Base-by-base conservation (phyloP, 2,329 filamentous ascomycete species). In the Trichoderma sp. region DNA sequence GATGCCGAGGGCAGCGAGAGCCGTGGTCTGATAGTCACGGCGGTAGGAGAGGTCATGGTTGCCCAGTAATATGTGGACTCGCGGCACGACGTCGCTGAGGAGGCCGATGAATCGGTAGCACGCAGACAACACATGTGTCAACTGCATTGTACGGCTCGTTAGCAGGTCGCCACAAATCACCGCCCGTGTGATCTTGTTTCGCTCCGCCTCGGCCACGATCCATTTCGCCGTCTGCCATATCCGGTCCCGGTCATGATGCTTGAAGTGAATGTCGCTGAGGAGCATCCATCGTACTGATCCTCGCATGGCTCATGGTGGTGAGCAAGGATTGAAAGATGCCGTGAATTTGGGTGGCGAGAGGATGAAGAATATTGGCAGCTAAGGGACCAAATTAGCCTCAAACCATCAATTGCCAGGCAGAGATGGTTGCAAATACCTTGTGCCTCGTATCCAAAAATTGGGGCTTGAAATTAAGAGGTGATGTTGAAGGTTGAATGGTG, bases 1-100 rank as follows among this genome's bases (percentile, higher is more conserved):
- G 12, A 76, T 73, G 9, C 75, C 74, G 13, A 77, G 59, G 7
- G 68, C 74, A 0, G 75, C 55, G 1, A 77, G 74, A 0, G 76
- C 76, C 0, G 74, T 77, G 1, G 73, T 77, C 57, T 75, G 59
- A 58, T 77, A 76, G 47, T 77, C 75, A 15, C 74, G 75, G 65
- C 74, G 73, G 28, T 77, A 76, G 32, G 75, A 71, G 23, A 77
- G 75, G 3, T 77, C 73, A 68, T 77, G 76, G 39, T 77, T 77
- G 12, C 76, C 76, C 9, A 77, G 75, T 6, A 77, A 0, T 57
- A 77, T 71, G 36, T 77, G 70, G 15, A 77, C 23, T 11, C 55
- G 71, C 5, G 75, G 74, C 11, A 76, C 67, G 6, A 53, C 30
- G 7, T 74, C 71, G 59, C 65, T 76, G 30, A 76, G 63, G 6